phyloP scores from a whole-genome alignment of 129 eudicot genomes.

The Deinandra increscens region DNA sequence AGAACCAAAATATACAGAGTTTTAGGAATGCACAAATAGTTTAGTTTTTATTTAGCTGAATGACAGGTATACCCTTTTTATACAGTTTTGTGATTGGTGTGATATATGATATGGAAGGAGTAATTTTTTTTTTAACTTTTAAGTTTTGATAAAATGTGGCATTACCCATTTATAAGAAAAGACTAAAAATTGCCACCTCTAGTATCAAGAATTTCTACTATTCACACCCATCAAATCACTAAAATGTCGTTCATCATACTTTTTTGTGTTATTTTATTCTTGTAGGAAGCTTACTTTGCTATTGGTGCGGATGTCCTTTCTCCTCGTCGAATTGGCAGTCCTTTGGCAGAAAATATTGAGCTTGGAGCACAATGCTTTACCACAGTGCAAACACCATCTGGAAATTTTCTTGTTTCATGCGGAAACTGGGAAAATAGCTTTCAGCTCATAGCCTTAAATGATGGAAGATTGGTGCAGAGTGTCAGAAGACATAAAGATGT shows the following conservation, averaged over 20 bases:
- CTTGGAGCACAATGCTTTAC: slow-evolving; percentile 93
- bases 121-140: background rate
- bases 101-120: background rate
- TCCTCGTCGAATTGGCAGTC: slow-evolving; percentile 90
- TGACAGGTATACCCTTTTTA: background rate
- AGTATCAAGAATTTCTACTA: background rate
- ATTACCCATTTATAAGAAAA: background rate
- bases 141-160: background rate
- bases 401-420: slow-evolving; percentile 79
- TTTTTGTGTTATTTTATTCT: background rate
- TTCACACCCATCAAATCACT: background rate
- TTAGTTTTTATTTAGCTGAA: background rate
- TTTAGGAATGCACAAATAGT: background rate
- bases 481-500: slow-evolving; percentile 95
- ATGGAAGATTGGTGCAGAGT: slow-evolving; percentile 96
- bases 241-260: slow-evolving; percentile 4
- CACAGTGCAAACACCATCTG: slow-evolving; percentile 76
- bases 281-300: slow-evolving; percentile 87
- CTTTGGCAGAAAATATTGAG: slow-evolving; percentile 78
- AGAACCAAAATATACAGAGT: background rate
- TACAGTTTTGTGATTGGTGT: background rate
- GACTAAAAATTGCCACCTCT: background rate
- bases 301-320: slow-evolving; percentile 85
- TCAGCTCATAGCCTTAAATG: slow-evolving; percentile 72
- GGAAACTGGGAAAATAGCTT: slow-evolving; percentile 99